phyloP scores from a whole-genome alignment of 169 alveolate species.

The Cyclospora cayetanensis region DNA sequence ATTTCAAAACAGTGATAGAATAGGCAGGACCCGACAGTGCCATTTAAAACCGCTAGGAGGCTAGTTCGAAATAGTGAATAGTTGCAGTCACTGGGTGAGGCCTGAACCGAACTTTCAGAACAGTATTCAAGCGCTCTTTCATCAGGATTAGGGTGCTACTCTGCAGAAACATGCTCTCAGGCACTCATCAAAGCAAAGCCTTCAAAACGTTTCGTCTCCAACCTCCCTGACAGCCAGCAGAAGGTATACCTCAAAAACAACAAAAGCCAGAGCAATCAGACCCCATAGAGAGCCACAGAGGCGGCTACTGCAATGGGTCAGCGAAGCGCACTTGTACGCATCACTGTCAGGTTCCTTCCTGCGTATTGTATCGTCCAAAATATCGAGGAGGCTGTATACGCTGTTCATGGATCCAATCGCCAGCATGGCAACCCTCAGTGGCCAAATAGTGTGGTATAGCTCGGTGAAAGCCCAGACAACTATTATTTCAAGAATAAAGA shows the following conservation, averaged over 20 bases:
- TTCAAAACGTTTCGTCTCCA: conserved; percentile 57
- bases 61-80: not conserved
- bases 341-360: conserved; percentile 79
- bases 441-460: conserved; percentile 74
- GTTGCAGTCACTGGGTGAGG: not conserved
- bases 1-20: not conserved
- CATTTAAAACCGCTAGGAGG: not conserved
- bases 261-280: conserved; percentile 69
- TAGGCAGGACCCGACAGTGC: not conserved
- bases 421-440: conserved; percentile 76
- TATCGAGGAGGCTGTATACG: conserved; percentile 78
- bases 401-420: conserved; percentile 79
- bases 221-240: conserved; percentile 78
- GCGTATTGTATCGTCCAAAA: conserved; percentile 78
- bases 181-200: not conserved
- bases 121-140: no score
- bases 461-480: conserved; percentile 76
- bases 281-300: conserved; percentile 81
- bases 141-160: no score
- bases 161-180: not conserved
- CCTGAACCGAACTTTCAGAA: not conserved
- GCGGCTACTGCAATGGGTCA: conserved; percentile 78
- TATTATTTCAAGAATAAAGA: conserved; percentile 72
- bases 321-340: conserved; percentile 78
- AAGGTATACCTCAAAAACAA: conserved; percentile 73